phyloP scores from a whole-genome alignment of 352 stramenopile genomes.

The Globisporangium solare region DNA sequence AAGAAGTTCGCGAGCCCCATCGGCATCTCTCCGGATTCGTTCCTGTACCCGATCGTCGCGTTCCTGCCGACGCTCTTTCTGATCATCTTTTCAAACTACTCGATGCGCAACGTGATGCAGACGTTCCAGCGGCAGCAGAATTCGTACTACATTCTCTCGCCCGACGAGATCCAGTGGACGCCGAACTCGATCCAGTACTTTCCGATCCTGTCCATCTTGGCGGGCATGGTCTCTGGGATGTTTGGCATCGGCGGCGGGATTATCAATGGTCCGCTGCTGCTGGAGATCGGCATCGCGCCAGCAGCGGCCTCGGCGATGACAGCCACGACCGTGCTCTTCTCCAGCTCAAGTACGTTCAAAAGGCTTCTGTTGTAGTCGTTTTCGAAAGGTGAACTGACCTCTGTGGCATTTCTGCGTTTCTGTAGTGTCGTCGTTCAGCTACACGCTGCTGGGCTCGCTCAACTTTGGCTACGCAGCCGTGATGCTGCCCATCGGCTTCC shows the following conservation, averaged over 20 bases:
- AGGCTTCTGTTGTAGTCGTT: neutral
- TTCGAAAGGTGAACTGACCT: conserved; percentile 9
- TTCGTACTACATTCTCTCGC: conserved; percentile 40
- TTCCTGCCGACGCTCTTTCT: conserved; percentile 61
- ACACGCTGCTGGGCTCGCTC: conserved; percentile 46
- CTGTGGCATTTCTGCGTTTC: neutral
- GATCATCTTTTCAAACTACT: conserved; percentile 72
- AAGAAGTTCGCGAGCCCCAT: conserved; percentile 84
- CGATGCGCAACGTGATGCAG: conserved; percentile 41
- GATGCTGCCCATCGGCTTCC: conserved; percentile 54
- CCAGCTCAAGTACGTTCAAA: conserved; percentile 49
- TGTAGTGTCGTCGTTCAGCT: conserved; percentile 63
- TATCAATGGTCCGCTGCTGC: conserved; percentile 92
- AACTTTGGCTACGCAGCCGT: conserved; percentile 38
- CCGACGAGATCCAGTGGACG: conserved; percentile 37
- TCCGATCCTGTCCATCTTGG: conserved; percentile 83
- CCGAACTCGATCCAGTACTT: conserved; percentile 79
- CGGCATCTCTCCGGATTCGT: conserved; percentile 81
- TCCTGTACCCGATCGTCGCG: conserved; percentile 64
- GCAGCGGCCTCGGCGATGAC: conserved; percentile 87
- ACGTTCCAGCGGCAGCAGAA: conserved; percentile 52
- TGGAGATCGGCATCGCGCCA: conserved; percentile 89
- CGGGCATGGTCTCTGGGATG: conserved; percentile 91
- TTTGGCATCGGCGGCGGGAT: conserved; percentile 96
- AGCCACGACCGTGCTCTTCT: conserved; percentile 70